Evolutionary conservation across 345 rosid genomes (phyloP).

Genomic region (Anacardium occidentale): DNA sequence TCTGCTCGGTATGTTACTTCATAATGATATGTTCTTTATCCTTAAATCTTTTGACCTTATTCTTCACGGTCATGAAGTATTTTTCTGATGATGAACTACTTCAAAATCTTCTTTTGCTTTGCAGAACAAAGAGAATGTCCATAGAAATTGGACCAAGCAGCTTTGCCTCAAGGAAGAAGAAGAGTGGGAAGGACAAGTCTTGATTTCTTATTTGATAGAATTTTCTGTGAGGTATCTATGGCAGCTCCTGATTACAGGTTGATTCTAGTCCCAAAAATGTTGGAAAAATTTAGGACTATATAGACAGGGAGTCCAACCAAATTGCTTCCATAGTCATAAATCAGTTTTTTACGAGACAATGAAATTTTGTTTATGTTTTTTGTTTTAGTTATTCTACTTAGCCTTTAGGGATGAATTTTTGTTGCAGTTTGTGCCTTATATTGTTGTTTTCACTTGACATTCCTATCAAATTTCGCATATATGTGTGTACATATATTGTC

Average conservation of each 20-base stretch:
- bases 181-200: constrained; percentile 40
- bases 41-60: background rate
- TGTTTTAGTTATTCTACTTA: background rate
- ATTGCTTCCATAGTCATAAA: background rate
- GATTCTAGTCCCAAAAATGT: background rate
- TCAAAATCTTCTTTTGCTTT: background rate
- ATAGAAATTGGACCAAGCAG: constrained; percentile 74
- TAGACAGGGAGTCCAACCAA: background rate
- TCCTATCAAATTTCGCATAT: too few relatives aligned
- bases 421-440: background rate
- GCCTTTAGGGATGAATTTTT: background rate
- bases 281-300: background rate
- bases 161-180: constrained; percentile 80
- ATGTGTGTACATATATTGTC: too few relatives aligned
- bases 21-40: background rate
- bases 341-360: background rate
- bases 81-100: background rate
- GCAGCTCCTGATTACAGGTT: background rate
- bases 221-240: background rate
- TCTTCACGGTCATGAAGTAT: constrained; percentile 1
- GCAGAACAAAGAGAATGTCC: constrained; percentile 80
- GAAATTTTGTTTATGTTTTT: too few relatives aligned
- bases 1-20: constrained; percentile 40
- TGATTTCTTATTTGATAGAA: background rate
- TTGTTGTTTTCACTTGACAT: background rate